Evolutionary conservation across 2,329 filamentous ascomycete genomes (phyloP).

Genomic region (Claviceps humidiphila): DNA sequence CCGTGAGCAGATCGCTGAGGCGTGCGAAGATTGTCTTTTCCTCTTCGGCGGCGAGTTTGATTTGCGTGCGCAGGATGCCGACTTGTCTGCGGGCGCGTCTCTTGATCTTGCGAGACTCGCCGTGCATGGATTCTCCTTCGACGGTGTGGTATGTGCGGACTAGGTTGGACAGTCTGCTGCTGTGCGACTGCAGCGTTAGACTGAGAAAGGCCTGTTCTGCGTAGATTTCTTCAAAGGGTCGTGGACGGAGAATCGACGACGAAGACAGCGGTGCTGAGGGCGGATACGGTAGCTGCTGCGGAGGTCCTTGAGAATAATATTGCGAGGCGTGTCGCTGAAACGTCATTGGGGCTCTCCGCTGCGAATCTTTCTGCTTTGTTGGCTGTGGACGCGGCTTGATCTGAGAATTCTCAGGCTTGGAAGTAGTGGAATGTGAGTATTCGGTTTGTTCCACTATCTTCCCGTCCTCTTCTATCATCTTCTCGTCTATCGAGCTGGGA

Average conservation of each 20-base stretch:
- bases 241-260: constrained; percentile 20
- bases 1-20: constrained; percentile 35
- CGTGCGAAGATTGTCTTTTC: constrained; percentile 31
- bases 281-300: neutral
- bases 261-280: neutral
- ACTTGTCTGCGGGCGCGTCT: constrained; percentile 28
- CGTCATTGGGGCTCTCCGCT: neutral
- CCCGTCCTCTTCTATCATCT: neutral
- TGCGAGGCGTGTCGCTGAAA: neutral
- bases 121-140: constrained; percentile 20
- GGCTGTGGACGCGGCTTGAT: neutral
- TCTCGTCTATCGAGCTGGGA: neutral
- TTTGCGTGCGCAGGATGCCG: constrained; percentile 26
- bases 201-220: constrained; percentile 34
- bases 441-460: neutral
- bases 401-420: neutral
- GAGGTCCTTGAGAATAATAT: neutral
- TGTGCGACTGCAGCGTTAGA: constrained; percentile 26
- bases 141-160: constrained; percentile 24
- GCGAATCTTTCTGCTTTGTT: neutral
- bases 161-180: constrained; percentile 22
- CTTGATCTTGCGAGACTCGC: constrained; percentile 13
- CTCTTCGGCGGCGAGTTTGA: constrained; percentile 32
- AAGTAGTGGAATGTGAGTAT: neutral
- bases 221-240: constrained; percentile 28